Conservation (phyloP, 441 rosid genomes). For the Rhodomyrtus psidioides region DNA sequence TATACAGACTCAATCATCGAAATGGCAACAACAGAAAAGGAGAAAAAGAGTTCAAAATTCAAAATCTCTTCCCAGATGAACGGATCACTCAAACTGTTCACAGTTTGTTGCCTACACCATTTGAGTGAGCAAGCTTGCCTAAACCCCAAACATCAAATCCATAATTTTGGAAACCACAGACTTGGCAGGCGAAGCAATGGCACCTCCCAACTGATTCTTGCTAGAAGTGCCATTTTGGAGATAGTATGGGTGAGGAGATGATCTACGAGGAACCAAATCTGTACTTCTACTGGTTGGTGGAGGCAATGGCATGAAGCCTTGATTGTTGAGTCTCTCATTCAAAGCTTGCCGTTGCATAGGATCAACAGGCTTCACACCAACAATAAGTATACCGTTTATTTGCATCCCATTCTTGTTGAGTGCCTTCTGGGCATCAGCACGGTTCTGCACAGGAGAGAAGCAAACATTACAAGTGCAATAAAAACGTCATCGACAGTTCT, state of each 20-base stretch:
- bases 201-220: constrained; percentile 48
- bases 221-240: constrained; percentile 55
- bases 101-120: neutral
- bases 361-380: constrained; percentile 89
- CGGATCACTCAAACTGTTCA: neutral
- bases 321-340: constrained; percentile 64
- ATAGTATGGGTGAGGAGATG: constrained; percentile 45
- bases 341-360: constrained; percentile 67
- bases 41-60: neutral
- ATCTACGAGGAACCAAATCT: constrained; percentile 28
- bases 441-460: constrained; percentile 44
- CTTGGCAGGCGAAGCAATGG: constrained; percentile 78
- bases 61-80: neutral
- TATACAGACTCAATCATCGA: neutral
- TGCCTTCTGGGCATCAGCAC: constrained; percentile 86
- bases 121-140: constrained; percentile 4
- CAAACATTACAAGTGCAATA: neutral
- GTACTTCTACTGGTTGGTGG: constrained; percentile 42
- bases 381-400: constrained; percentile 64
- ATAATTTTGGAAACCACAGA: constrained; percentile 71
- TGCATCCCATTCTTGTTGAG: constrained; percentile 79
- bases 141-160: constrained; percentile 79
- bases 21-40: neutral
- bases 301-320: constrained; percentile 79
- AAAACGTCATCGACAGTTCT: neutral